phyloP scores from a whole-genome alignment of 2,329 filamentous ascomycete genomes.

The Colletotrichum camelliae region DNA sequence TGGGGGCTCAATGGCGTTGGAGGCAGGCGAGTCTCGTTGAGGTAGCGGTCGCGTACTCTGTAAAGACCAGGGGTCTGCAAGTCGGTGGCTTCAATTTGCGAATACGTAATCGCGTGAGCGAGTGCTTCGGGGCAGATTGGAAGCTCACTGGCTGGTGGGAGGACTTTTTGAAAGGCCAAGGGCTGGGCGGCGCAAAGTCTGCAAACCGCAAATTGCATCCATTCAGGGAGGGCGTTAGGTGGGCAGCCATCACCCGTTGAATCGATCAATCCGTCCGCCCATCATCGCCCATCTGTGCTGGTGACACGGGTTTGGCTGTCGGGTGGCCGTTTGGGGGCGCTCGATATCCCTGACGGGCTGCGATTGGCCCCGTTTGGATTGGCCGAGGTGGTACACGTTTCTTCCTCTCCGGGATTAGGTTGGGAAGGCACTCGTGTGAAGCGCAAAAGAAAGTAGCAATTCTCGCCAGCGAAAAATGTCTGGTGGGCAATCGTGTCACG shows the following conservation, averaged over 20 bases:
- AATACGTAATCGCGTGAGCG: constrained; percentile 6
- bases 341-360: neutral
- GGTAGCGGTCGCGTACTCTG: constrained; percentile 9
- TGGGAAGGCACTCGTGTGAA: neutral
- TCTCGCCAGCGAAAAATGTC: neutral
- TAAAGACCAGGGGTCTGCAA: neutral
- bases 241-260: neutral
- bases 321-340: neutral
- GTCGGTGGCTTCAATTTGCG: neutral
- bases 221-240: neutral
- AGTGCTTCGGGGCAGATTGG: neutral
- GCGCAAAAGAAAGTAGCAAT: neutral
- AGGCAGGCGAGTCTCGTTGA: neutral
- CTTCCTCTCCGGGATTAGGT: neutral
- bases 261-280: neutral
- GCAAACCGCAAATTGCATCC: constrained; percentile 1
- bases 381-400: neutral
- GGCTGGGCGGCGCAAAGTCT: constrained; percentile 11
- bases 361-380: neutral
- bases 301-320: neutral
- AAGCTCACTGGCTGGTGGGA: neutral
- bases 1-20: neutral
- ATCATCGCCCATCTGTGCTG: neutral
- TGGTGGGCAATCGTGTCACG: neutral
- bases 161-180: constrained; percentile 10